phyloP scores from a whole-genome alignment of 441 rosid species.

The Populus hybrid region DNA sequence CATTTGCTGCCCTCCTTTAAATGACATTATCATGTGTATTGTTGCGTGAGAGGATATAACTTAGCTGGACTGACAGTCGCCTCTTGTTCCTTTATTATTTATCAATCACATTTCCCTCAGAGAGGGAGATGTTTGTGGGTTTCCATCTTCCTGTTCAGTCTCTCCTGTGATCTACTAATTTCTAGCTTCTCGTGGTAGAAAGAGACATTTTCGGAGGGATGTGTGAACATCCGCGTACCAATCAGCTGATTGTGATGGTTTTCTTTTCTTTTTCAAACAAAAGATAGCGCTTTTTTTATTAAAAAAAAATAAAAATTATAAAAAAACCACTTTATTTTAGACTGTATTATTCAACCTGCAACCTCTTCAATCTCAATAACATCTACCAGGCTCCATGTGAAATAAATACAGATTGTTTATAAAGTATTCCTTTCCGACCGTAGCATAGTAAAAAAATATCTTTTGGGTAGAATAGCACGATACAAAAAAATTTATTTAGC shows the following conservation, averaged over 20 bases:
- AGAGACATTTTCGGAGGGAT: neutral
- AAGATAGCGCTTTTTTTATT: too few relatives aligned
- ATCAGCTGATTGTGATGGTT: neutral
- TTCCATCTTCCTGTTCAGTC: neutral
- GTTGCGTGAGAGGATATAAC: neutral
- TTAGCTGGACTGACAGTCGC: neutral
- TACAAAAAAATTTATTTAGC: too few relatives aligned
- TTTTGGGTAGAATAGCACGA: too few relatives aligned
- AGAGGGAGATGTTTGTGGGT: neutral
- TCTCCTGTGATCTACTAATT: neutral
- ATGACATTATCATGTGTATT: neutral
- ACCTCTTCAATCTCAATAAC: too few relatives aligned
- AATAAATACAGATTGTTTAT: too few relatives aligned
- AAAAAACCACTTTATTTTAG: too few relatives aligned
- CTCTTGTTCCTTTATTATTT: neutral
- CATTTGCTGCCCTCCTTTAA: neutral
- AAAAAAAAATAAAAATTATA: too few relatives aligned
- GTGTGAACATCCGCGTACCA: neutral
- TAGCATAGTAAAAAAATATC: too few relatives aligned
- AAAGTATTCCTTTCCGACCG: too few relatives aligned
- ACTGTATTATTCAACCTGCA: too few relatives aligned
- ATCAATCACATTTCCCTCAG: neutral
- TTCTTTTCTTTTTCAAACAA: too few relatives aligned
- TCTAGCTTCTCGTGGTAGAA: neutral
- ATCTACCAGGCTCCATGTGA: too few relatives aligned